A percentile compares a stretch with the other conserved stretches of the same genome.
phyloP scores from a whole-genome alignment of 1,139 yeast species.

The Yamadazyma friedrichii region DNA sequence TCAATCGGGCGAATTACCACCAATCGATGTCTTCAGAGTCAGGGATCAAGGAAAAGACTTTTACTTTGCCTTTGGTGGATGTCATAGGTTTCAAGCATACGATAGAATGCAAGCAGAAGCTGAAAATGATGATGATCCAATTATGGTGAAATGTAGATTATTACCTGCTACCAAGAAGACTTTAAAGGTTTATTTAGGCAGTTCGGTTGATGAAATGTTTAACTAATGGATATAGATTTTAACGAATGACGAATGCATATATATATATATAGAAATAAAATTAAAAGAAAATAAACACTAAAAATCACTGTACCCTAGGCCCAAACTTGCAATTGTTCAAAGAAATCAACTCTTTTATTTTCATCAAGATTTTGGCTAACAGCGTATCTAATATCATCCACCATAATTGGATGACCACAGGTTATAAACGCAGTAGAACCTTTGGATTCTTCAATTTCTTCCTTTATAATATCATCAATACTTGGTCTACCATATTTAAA shows the following conservation, averaged over 20 bases:
- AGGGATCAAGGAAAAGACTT: conserved; percentile 57
- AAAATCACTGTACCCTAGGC: conserved; percentile 2
- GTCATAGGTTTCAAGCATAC: conserved; percentile 81
- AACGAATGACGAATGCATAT: background rate
- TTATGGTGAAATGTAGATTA: conserved; percentile 60
- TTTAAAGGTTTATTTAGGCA: conserved; percentile 60
- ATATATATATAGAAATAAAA: background rate
- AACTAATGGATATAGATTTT: conserved; percentile 12
- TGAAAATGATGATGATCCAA: conserved; percentile 25
- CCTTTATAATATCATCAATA: conserved; percentile 21
- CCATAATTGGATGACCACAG: conserved; percentile 40
- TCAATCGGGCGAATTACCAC: conserved; percentile 66
- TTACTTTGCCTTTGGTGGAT: conserved; percentile 84
- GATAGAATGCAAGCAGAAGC: conserved; percentile 35
- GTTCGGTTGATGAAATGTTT: conserved; percentile 60
- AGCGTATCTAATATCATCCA: conserved; percentile 27
- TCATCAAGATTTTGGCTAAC: conserved; percentile 23
- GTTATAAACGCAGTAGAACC: conserved; percentile 34
- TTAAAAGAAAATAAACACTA: background rate
- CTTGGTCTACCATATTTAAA: conserved; percentile 33
- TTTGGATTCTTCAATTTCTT: conserved; percentile 22
- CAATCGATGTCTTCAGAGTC: conserved; percentile 71
- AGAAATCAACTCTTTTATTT: conserved; percentile 34
- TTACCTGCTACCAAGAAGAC: conserved; percentile 69
- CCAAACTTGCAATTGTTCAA: conserved; percentile 43